Conservation (phyloP, 1,139 yeast genomes). For the Suhomyces terraborum region DNA sequence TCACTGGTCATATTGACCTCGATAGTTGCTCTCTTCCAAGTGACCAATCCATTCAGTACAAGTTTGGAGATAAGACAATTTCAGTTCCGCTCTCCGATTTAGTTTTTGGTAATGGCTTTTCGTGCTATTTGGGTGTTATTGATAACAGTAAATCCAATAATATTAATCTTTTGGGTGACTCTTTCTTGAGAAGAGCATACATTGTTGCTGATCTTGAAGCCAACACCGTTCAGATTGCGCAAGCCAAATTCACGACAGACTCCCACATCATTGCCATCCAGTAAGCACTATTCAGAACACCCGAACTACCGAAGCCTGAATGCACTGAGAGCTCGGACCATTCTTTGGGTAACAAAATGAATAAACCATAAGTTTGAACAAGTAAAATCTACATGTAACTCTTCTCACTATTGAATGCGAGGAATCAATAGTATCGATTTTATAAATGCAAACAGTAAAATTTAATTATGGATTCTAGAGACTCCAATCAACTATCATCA, state of each 20-base stretch:
- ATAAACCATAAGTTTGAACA: too few species aligned
- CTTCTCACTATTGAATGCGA: too few species aligned
- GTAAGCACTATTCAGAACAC: too few species aligned
- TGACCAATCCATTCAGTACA: conserved; percentile 5
- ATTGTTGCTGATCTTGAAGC: conserved; percentile 34
- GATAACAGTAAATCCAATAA: conserved; percentile 1
- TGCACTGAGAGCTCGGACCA: too few species aligned
- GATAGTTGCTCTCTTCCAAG: conserved; percentile 4
- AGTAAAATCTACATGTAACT: too few species aligned
- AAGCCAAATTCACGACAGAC: conserved; percentile 11
- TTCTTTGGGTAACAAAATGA: too few species aligned
- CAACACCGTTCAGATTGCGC: conserved; percentile 29
- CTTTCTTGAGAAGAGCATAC: conserved; percentile 34
- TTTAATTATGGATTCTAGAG: too few species aligned
- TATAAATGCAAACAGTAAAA: too few species aligned
- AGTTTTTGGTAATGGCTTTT: conserved; percentile 2
- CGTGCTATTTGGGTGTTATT: conserved; percentile 8
- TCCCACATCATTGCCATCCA: too few species aligned
- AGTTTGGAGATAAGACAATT: conserved; percentile 8
- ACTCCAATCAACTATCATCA: too few species aligned
- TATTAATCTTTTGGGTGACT: conserved; percentile 28
- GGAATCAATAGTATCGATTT: too few species aligned
- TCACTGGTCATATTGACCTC: conserved; percentile 1
- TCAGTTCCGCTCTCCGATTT: conserved; percentile 12
- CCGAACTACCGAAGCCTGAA: too few species aligned